Evolutionary conservation across 2,329 filamentous ascomycete genomes (phyloP), one percentile per base, ranked within the genome.

Genomic region (Zymoseptoria ardabiliae): DNA sequence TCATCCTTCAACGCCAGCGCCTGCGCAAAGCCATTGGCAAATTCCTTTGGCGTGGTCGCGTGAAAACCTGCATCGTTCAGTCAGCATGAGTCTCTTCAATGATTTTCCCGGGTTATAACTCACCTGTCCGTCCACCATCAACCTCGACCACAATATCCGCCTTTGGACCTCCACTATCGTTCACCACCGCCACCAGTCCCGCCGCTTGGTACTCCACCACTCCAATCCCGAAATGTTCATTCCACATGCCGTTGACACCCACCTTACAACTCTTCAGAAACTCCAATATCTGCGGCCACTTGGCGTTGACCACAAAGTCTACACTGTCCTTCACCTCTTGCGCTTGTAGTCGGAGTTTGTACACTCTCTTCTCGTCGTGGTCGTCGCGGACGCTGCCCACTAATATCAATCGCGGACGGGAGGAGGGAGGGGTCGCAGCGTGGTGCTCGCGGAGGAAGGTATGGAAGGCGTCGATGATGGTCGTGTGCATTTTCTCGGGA

Each of bases 181-280:
- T 94, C 8, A 97, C 94, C 0, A 99, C 92, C 4, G 88, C 86
- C 59, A 99, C 91, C 59, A 99, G 79, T 1, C 94, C 94, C 0
- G 94, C 94, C 3, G 94, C 94, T 72, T 97, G 92, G 72, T 97
- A 99, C 78, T 99, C 94, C 49, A 99, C 94, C 17, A 97, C 92
- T 1, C 94, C 94, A 60, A 99, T 99, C 21, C 94, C 94, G 72
- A 99, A 99, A 74, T 99, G 94, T 77, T 99, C 94, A 73, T 97
- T 97, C 93, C 94, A 99, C 94, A 99, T 99, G 70, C 89, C 91
- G 68, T 99, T 99, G 28, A 96, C 91, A 54, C 94, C 94, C 1
- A 99, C 84, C 19, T 85, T 93, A 3, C 89, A 86, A 63, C 80
- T 85, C 56, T 84, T 79, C 61, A 97, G 79, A 84, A 90, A 91